Percentiles rank a stretch among this genome's conserved stretches.
Conservation (phyloP, 2,329 filamentous ascomycete species). For the Tricladium varicosporioides region DNA sequence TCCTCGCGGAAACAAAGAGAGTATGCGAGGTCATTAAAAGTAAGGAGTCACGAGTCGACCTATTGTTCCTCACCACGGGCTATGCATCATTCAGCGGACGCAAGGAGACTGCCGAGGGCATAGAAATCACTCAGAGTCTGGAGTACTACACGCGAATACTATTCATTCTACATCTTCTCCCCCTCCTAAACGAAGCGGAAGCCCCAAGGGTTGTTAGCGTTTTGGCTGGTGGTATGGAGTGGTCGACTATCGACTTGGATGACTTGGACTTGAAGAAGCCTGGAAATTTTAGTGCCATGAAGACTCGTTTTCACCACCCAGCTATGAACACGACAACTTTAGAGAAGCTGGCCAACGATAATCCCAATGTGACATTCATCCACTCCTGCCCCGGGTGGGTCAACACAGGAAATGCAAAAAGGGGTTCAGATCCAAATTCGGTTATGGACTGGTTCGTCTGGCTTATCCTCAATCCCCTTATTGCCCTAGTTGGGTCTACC, state of each 20-base stretch:
- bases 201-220: conserved; percentile 51
- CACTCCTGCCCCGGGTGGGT: conserved; percentile 36
- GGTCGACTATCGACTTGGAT: conserved; percentile 39
- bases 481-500: conserved; percentile 29
- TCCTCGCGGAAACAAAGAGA: conserved; percentile 47
- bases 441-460: conserved; percentile 33
- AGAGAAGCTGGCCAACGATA: conserved; percentile 43
- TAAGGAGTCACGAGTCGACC: conserved; percentile 42
- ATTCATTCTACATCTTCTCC: conserved; percentile 54
- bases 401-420: conserved; percentile 23
- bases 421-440: conserved; percentile 32
- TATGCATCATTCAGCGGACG: conserved; percentile 26
- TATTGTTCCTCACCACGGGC: conserved; percentile 45
- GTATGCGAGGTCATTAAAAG: conserved; percentile 42
- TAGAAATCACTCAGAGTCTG: conserved; percentile 48
- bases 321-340: conserved; percentile 47
- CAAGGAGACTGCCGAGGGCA: conserved; percentile 51
- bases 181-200: conserved; percentile 45
- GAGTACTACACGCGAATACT: conserved; percentile 55
- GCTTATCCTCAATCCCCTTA: conserved; percentile 35
- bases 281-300: conserved; percentile 34
- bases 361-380: conserved; percentile 41
- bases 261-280: conserved; percentile 40
- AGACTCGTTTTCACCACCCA: conserved; percentile 42
- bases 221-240: conserved; percentile 49